Percentiles rank a stretch among this genome's conserved stretches.
phyloP scores from a whole-genome alignment of 176 grass and related monocot genomes.

The Zea luxurians region DNA sequence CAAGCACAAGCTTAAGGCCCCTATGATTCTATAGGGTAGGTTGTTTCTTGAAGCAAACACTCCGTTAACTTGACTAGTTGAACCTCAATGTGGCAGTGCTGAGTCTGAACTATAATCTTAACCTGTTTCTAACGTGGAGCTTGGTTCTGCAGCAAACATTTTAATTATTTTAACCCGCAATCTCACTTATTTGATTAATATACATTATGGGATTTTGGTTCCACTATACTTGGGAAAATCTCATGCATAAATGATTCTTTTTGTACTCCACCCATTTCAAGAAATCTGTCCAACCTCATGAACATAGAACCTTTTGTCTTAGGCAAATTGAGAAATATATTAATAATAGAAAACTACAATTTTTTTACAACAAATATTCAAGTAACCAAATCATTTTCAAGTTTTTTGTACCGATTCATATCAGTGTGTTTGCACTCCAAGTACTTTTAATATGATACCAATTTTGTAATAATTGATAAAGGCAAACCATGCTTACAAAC shows the following conservation, averaged over 20 bases:
- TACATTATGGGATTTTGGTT: conserved; percentile 5
- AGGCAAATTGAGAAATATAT: neutral
- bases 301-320: neutral
- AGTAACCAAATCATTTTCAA: neutral
- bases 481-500: too few species aligned
- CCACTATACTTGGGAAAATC: neutral
- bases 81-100: neutral
- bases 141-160: neutral
- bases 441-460: neutral
- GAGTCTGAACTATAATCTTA: conserved; percentile 10
- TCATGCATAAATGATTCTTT: conserved; percentile 1
- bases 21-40: neutral
- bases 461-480: neutral
- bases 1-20: neutral
- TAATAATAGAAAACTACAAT: neutral
- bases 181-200: neutral
- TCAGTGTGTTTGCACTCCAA: neutral
- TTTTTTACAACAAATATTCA: neutral
- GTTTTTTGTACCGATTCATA: neutral
- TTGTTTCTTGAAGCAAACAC: conserved; percentile 10
- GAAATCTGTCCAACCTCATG: neutral
- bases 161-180: neutral
- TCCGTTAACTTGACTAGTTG: neutral
- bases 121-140: neutral
- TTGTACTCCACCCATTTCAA: neutral